These are phyloP conservation scores for Keithomyces neogunnii DNA, from an alignment of 2,329 filamentous ascomycete genomes.

Conservation along the genomic window DNA sequence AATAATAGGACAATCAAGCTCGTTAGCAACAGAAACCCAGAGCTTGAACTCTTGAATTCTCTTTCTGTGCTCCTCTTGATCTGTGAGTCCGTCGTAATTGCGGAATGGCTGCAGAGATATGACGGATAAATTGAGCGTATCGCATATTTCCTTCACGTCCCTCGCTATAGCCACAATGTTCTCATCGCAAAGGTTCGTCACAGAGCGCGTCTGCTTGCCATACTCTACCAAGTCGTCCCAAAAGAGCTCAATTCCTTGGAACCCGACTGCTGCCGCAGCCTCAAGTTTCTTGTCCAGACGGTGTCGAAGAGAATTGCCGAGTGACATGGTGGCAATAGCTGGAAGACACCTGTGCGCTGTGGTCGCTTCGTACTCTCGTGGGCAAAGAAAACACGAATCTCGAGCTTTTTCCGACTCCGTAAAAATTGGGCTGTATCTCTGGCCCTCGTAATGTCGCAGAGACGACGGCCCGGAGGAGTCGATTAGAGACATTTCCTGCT, in stretches of 20 bases:
- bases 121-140: constrained; percentile 5
- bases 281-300: constrained; percentile 10
- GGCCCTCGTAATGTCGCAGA: too few species aligned
- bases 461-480: too few species aligned
- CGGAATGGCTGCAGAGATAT: constrained; percentile 14
- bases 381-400: too few species aligned
- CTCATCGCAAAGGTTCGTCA: too few species aligned
- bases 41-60: background rate
- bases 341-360: constrained; percentile 3
- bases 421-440: too few species aligned
- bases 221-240: constrained; percentile 12
- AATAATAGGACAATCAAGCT: constrained; percentile 10
- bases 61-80: background rate
- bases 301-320: constrained; percentile 9
- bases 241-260: constrained; percentile 14
- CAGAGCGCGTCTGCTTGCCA: background rate
- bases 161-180: too few species aligned
- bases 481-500: too few species aligned
- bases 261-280: constrained; percentile 3
- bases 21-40: constrained; percentile 10
- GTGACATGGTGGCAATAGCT: constrained; percentile 15
- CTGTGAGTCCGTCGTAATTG: constrained; percentile 11
- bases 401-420: too few species aligned
- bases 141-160: too few species aligned
- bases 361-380: too few species aligned